Base-by-base conservation (phyloP, 2,329 filamentous ascomycete genomes). In the Diplodia scrobiculata region DNA sequence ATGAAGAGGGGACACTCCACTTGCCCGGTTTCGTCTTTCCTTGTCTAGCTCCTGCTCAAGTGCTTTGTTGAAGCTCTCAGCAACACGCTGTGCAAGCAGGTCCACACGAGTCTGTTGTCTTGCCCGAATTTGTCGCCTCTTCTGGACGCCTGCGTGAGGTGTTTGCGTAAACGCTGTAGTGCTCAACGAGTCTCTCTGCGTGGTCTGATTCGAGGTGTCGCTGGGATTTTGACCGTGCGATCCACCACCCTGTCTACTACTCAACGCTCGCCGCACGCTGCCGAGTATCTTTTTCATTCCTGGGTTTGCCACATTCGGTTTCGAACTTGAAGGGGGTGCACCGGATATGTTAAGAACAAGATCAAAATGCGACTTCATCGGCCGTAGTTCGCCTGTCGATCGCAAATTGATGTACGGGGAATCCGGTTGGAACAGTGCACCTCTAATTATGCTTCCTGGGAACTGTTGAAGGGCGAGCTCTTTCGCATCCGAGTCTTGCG, bases 221-320 rank as follows among this genome's bases (percentile, higher is more conserved):
- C 58, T 62, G 3, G 41, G n/a, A 14, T 50, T 45, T 50, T 50
- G 58, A 14, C 21, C 34, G 13, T 60, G 53, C 7, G 45, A 29
- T 27, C 63, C 32, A 25, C 50, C 48, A 25, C 51, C 63, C 59
- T 82, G 79, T 64, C 80, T 80, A 14, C 83, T 91, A 74, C 91
- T 91, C 58, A 97, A 77, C 5, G 89, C 93, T 69, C 92, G 87
- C 19, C 92, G 89, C 45, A 98, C 91, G 68, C 91, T 94, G 6
- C 92, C 91, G 60, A 99, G 84, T 0, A 98, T 84, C 71, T 88
- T 95, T 76, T 89, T 93, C 84, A 97, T 91, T 2, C 91, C 91
- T 36, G 90, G 89, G 64, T 76, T 54, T 85, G 87, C 84, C 88
- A 86, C 6, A 14, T 47, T 65, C 14, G 66, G 29, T 11, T 65